These are phyloP conservation scores for Ophiorrhiza pumila DNA, from an alignment of 257 asterid genomes.

Conservation along the genomic window DNA sequence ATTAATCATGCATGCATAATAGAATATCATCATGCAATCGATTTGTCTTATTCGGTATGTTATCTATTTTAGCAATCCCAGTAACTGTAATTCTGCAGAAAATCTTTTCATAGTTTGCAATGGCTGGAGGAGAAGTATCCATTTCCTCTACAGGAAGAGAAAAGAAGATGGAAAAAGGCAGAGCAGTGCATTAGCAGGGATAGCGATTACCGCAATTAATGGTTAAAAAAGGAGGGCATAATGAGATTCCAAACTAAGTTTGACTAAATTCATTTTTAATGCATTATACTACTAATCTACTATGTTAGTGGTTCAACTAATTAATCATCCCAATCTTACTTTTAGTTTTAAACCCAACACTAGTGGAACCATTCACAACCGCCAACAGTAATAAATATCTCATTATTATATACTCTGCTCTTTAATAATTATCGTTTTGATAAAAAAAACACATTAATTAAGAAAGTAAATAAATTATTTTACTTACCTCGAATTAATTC, in stretches of 20 bases:
- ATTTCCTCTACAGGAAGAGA: no score
- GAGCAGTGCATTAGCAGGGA: not conserved
- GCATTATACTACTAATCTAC: not conserved
- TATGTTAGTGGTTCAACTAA: not conserved
- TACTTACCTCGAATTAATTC: no score
- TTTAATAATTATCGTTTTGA: no score
- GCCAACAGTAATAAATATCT: no score
- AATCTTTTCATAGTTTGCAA: not conserved
- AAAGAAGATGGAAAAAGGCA: not conserved
- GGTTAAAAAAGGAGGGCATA: slow-evolving; percentile 4
- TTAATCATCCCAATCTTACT: not conserved
- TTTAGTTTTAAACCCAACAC: no score
- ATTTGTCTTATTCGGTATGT: no score
- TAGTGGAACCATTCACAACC: no score
- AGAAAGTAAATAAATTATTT: no score
- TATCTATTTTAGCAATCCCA: not conserved
- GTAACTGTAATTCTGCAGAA: not conserved
- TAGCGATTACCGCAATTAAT: slow-evolving; percentile 11
- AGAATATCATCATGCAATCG: no score
- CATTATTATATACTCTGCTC: no score
- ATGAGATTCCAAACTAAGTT: slow-evolving; percentile 6
- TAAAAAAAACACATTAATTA: no score
- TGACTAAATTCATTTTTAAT: not conserved
- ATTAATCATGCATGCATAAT: no score
- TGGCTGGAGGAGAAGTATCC: not conserved